Percentiles rank a stretch among this genome's conserved stretches.
These are phyloP conservation scores for Pulveroboletus sp. DNA, from an alignment of 768 basidiomycete species.

Conservation along the genomic window DNA sequence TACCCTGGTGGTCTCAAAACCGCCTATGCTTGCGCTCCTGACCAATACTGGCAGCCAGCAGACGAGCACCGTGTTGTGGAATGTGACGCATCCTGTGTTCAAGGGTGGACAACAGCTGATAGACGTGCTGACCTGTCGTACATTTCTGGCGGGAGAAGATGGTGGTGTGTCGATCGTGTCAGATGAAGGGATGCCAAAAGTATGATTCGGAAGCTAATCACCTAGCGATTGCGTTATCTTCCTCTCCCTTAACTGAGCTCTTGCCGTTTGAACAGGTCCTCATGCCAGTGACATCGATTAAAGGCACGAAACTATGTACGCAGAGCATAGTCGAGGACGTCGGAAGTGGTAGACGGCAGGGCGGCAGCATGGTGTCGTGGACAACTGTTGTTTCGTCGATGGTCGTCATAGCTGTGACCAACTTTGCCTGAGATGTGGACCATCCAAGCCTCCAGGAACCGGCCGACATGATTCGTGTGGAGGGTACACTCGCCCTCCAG, in stretches of 20 bases:
- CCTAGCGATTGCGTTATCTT: neutral
- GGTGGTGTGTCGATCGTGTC: constrained; percentile 42
- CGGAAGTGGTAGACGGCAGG: neutral
- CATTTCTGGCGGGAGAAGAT: constrained; percentile 33
- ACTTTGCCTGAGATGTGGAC: constrained; percentile 13
- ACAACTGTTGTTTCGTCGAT: neutral
- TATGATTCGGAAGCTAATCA: constrained; percentile 13
- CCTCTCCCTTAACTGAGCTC: neutral
- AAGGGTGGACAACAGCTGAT: constrained; percentile 41
- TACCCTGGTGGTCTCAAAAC: constrained; percentile 50
- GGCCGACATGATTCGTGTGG: too few relatives aligned
- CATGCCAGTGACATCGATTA: constrained; percentile 31
- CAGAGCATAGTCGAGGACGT: constrained; percentile 7
- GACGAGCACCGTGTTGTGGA: constrained; percentile 38
- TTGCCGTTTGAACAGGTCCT: constrained; percentile 28
- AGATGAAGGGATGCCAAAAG: constrained; percentile 46
- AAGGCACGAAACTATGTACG: constrained; percentile 18
- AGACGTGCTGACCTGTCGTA: constrained; percentile 51
- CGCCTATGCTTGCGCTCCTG: constrained; percentile 53
- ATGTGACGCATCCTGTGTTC: constrained; percentile 41
- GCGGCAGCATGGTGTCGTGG: constrained; percentile 7
- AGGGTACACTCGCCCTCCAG: neutral
- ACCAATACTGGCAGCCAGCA: constrained; percentile 49
- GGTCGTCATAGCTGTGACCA: neutral
- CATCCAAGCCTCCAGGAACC: neutral